Evolutionary conservation across 805 yeast species (phyloP).

Genomic region (Grigorovia humatica): DNA sequence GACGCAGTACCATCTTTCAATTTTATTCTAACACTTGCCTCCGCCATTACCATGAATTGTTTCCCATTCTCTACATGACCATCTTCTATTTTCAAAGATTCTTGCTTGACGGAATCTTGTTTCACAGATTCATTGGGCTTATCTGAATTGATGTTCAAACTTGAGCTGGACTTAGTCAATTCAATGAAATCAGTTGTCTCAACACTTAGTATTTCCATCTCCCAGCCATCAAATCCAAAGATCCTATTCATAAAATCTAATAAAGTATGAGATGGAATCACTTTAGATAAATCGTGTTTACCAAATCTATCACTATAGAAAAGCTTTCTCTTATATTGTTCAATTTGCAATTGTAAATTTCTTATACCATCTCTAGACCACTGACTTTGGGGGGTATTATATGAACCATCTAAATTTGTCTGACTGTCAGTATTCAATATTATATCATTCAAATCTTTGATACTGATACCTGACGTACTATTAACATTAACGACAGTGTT

Average conservation of each 20-base stretch:
- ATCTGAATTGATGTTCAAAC: not conserved
- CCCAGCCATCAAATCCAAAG: constrained; percentile 53
- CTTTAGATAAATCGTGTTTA: constrained; percentile 17
- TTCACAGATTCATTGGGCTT: constrained; percentile 1
- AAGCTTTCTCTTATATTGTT: constrained; percentile 23
- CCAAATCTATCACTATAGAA: constrained; percentile 21
- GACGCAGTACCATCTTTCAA: constrained; percentile 74
- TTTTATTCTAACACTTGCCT: constrained; percentile 50
- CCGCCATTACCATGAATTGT: constrained; percentile 23
- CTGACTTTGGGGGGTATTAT: constrained; percentile 30
- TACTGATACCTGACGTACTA: not conserved
- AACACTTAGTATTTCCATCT: constrained; percentile 31
- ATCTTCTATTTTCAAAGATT: not conserved
- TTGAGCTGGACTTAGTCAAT: not conserved
- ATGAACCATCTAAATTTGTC: constrained; percentile 25
- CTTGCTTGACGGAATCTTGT: not conserved
- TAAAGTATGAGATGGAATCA: constrained; percentile 29
- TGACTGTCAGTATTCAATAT: not conserved
- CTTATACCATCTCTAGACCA: constrained; percentile 44
- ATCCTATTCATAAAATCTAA: constrained; percentile 38
- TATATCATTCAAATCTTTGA: not conserved
- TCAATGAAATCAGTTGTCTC: constrained; percentile 13
- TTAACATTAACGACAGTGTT: not conserved
- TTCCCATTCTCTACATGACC: not conserved
- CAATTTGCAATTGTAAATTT: constrained; percentile 38